These are phyloP conservation scores for Calonectria multiphialidica DNA, from an alignment of 2,329 filamentous ascomycete genomes.

Conservation along the genomic window DNA sequence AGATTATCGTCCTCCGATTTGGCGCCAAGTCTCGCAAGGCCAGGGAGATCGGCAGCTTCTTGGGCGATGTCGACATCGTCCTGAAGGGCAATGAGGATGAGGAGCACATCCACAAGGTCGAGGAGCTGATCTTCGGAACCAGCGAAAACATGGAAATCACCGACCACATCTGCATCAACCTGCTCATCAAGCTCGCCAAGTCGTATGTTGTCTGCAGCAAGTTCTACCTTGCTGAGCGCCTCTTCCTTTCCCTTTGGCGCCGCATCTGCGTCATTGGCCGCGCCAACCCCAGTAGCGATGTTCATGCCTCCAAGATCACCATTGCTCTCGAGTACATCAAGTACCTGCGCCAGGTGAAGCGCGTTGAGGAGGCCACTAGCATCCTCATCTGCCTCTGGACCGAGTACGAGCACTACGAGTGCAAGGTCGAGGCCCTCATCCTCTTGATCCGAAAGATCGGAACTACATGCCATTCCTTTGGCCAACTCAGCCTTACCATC, in stretches of 20 bases:
- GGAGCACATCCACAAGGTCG: constrained; percentile 46
- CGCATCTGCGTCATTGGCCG: constrained; percentile 50
- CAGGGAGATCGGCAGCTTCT: constrained; percentile 44
- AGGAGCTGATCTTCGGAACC: constrained; percentile 50
- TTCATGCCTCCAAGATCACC: constrained; percentile 52
- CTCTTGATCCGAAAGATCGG: constrained; percentile 52
- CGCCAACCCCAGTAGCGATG: constrained; percentile 44
- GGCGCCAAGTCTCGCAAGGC: constrained; percentile 49
- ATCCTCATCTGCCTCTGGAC: constrained; percentile 56
- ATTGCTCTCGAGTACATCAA: constrained; percentile 53
- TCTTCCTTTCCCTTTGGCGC: constrained; percentile 55
- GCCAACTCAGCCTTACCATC: constrained; percentile 49
- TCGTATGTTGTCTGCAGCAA: constrained; percentile 49
- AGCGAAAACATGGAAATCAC: constrained; percentile 49
- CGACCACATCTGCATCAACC: constrained; percentile 48
- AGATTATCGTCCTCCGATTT: constrained; percentile 46
- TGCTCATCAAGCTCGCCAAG: constrained; percentile 50
- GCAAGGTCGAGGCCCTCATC: constrained; percentile 49
- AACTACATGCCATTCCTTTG: constrained; percentile 47
- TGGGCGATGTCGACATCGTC: constrained; percentile 50
- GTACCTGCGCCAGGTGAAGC: constrained; percentile 48
- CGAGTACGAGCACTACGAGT: constrained; percentile 52
- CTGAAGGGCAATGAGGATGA: constrained; percentile 43
- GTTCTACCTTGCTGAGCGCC: constrained; percentile 50
- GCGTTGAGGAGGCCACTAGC: constrained; percentile 51